Base-by-base conservation (phyloP, 2,329 filamentous ascomycete genomes). In the Lasiodiplodia sp. region DNA sequence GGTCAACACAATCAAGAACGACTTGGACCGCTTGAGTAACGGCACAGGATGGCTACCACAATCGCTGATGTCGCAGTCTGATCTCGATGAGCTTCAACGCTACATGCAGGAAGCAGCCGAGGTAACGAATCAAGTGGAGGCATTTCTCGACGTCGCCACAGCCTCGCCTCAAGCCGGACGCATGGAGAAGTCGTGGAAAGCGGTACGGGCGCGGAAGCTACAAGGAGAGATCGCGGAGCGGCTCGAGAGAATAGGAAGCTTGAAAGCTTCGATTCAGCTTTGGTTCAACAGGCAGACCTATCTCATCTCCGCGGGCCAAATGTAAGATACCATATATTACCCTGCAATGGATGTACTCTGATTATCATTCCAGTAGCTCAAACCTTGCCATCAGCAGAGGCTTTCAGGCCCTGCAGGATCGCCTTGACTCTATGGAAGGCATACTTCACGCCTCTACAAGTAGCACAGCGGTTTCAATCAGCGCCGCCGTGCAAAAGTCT, bases 1-100 rank as follows among this genome's bases (percentile, higher is more conserved):
- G 10, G 53, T 57, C 7, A 31, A 37, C n/a, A 23, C 10, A 18
- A 23, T 57, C 12, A n/a, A 37, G 10, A 18, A 14, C 18, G 31
- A 37, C 31, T 31, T 57, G 2, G 18, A 57, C n/a, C 53, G 53
- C 14, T 37, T 57, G 28, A 57, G 53, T 18, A 57, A 57, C 53
- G 31, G 53, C 2, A 57, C 31, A 3, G 53, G 53, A 4, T n/a
- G 11, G 18, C 21, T 57, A 23, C 18, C 53, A 5, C 2, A 7
- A 12, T 31, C 28, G 31, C 12, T 37, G 2, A 57, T 57, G 2
- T 4, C 53, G 18, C 53, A 23, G 18, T 2, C 28, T 3, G 53
- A 57, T 11, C 53, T 57, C 18, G 28, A 23, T n/a, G 53, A 57
- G 18, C 16, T 44, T 18, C 16, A 44, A 18, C 5, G 40, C 2